Percentiles rank a stretch among this genome's conserved stretches.
These are phyloP conservation scores for Trichoderma polysporum DNA, from an alignment of 2,329 filamentous ascomycete genomes.

Conservation along the genomic window DNA sequence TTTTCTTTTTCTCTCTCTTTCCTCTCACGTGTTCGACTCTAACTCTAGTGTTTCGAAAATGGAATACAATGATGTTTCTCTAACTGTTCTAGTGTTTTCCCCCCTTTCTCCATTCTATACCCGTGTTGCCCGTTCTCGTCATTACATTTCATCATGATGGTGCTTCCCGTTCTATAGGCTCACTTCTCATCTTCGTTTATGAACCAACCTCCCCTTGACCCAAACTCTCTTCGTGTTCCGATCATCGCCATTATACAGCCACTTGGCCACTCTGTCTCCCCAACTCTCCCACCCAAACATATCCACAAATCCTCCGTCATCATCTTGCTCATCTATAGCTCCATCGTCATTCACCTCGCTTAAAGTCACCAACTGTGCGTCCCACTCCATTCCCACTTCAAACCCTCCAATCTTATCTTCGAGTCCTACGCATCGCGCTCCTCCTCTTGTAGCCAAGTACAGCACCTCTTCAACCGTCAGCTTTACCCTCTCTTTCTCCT, in stretches of 20 bases:
- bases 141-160: not conserved
- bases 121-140: not conserved
- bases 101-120: not conserved
- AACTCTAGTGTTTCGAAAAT: not conserved
- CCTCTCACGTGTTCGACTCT: not conserved
- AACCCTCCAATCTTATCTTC: slow-evolving; percentile 73
- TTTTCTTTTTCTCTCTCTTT: not conserved
- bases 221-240: slow-evolving; percentile 85
- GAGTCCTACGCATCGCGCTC: slow-evolving; percentile 77
- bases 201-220: slow-evolving; percentile 82
- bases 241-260: slow-evolving; percentile 92
- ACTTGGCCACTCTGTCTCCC: slow-evolving; percentile 86
- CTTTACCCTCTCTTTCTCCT: slow-evolving; percentile 54
- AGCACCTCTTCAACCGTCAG: slow-evolving; percentile 83
- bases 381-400: slow-evolving; percentile 83
- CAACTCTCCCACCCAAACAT: slow-evolving; percentile 90
- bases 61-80: not conserved
- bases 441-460: slow-evolving; percentile 84
- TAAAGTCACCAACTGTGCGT: slow-evolving; percentile 79
- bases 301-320: slow-evolving; percentile 67
- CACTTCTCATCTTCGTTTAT: slow-evolving; percentile 39
- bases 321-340: slow-evolving; percentile 24
- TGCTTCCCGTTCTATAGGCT: not conserved
- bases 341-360: slow-evolving; percentile 41
- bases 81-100: not conserved